Conservation (phyloP, 2,329 filamentous ascomycete genomes). For the Diaporthe vaccinii region DNA sequence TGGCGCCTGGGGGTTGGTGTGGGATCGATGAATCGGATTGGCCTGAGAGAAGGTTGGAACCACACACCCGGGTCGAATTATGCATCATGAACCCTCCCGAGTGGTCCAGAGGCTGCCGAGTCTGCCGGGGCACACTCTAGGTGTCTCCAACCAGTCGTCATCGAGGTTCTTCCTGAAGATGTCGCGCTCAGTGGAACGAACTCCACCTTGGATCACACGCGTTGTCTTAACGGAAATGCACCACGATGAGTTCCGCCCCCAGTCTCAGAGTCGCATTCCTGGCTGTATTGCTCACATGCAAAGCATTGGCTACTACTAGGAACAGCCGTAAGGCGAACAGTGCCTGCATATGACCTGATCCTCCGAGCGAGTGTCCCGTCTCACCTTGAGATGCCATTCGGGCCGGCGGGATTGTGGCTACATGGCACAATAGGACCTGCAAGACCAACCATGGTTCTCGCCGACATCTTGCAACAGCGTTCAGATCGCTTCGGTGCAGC, state of each 20-base stretch:
- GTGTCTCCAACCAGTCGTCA: slow-evolving; percentile 26
- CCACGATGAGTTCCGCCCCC: slow-evolving; percentile 19
- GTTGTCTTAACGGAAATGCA: slow-evolving; percentile 10
- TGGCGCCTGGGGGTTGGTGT: slow-evolving; percentile 3
- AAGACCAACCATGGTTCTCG: neutral
- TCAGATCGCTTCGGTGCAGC: slow-evolving; percentile 8
- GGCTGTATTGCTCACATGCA: slow-evolving; percentile 5
- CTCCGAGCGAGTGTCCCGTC: neutral
- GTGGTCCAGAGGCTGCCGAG: slow-evolving; percentile 10
- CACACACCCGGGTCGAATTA: slow-evolving; percentile 20
- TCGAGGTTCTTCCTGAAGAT: slow-evolving; percentile 11
- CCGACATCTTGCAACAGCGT: neutral
- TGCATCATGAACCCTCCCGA: slow-evolving; percentile 30
- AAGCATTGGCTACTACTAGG: slow-evolving; percentile 11
- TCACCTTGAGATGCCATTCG: neutral
- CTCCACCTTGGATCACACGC: slow-evolving; percentile 26
- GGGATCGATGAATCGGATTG: slow-evolving; percentile 15
- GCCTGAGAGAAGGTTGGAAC: slow-evolving; percentile 29
- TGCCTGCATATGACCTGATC: slow-evolving; percentile 18
- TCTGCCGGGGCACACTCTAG: slow-evolving; percentile 27
- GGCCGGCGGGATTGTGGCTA: neutral
- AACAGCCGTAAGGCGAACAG: neutral
- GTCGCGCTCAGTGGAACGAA: slow-evolving; percentile 20
- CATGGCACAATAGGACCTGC: neutral
- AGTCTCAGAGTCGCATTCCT: neutral